These are phyloP conservation scores for Thinopyrum elongatum DNA, from an alignment of 176 grass and related monocot genomes.

Conservation along the genomic window DNA sequence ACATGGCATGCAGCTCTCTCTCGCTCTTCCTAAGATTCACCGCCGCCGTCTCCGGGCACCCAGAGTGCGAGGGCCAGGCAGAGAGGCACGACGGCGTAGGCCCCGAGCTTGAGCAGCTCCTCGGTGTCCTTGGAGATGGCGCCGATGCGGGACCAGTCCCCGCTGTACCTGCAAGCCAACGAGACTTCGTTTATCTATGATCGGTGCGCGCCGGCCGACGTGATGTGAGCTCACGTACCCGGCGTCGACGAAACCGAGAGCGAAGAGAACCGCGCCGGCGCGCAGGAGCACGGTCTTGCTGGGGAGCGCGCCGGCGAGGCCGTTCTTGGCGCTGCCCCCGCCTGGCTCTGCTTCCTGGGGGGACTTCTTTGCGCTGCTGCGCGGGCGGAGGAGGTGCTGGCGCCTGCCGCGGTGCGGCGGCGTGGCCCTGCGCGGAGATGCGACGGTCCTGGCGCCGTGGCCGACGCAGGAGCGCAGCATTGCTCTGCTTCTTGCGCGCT, in stretches of 20 bases:
- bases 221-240: constrained; percentile 36
- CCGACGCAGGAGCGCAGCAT: constrained; percentile 16
- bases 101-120: constrained; percentile 62
- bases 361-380: constrained; percentile 15
- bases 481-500: not conserved
- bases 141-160: constrained; percentile 87
- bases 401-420: not conserved
- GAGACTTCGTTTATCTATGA: not conserved
- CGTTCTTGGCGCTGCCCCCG: not conserved
- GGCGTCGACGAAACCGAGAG: constrained; percentile 86
- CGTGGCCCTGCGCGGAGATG: not conserved
- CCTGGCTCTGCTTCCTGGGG: not conserved
- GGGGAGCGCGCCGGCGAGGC: constrained; percentile 15
- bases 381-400: not conserved
- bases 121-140: constrained; percentile 80
- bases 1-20: not conserved
- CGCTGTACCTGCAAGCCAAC: constrained; percentile 62
- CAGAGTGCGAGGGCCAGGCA: constrained; percentile 48
- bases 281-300: constrained; percentile 38
- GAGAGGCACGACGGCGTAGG: constrained; percentile 65
- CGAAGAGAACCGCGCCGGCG: constrained; percentile 57
- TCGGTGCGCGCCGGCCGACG: not conserved
- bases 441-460: not conserved
- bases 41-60: constrained; percentile 27
- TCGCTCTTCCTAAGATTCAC: not conserved